Evolutionary conservation across 2,329 filamentous ascomycete species (phyloP).

Genomic region (Dothideomycetes sp.): DNA sequence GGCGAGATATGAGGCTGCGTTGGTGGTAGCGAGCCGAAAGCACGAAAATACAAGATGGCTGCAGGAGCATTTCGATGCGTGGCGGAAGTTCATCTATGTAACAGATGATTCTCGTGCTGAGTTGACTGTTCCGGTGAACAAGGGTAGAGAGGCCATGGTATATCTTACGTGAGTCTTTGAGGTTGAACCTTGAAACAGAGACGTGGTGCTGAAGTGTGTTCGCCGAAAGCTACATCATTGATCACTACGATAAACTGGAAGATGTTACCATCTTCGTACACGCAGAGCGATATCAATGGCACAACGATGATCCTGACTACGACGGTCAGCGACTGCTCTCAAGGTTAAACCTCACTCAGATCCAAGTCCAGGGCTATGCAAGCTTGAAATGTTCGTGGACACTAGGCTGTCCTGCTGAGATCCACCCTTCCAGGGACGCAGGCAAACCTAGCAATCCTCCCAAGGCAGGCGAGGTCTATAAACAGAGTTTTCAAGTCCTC

Average conservation of each 20-base stretch:
- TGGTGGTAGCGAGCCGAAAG: slow-evolving; percentile 26
- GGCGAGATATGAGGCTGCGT: not conserved
- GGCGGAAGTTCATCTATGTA: slow-evolving; percentile 31
- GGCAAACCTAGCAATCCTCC: not conserved
- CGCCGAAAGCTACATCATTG: slow-evolving; percentile 43
- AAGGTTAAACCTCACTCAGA: slow-evolving; percentile 37
- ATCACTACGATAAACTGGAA: slow-evolving; percentile 48
- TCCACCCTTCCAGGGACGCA: slow-evolving; percentile 28
- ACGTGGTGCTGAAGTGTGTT: too few relatives aligned
- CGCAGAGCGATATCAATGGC: slow-evolving; percentile 46
- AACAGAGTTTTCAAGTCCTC: slow-evolving; percentile 37
- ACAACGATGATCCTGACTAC: slow-evolving; percentile 42
- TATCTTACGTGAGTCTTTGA: slow-evolving; percentile 35
- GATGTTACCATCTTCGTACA: slow-evolving; percentile 52
- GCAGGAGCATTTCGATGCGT: slow-evolving; percentile 24
- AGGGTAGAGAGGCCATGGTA: slow-evolving; percentile 39
- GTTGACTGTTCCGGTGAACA: slow-evolving; percentile 35
- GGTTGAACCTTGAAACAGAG: too few relatives aligned
- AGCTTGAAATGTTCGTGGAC: slow-evolving; percentile 44
- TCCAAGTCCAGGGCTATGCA: slow-evolving; percentile 40
- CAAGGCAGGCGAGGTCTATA: slow-evolving; percentile 37
- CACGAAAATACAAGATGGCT: slow-evolving; percentile 31
- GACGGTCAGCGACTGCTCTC: slow-evolving; percentile 36
- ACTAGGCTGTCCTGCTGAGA: slow-evolving; percentile 40
- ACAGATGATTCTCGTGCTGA: slow-evolving; percentile 27